Base-by-base conservation (phyloP, 73 alveolate genomes). In the Durusdinium trenchii region DNA sequence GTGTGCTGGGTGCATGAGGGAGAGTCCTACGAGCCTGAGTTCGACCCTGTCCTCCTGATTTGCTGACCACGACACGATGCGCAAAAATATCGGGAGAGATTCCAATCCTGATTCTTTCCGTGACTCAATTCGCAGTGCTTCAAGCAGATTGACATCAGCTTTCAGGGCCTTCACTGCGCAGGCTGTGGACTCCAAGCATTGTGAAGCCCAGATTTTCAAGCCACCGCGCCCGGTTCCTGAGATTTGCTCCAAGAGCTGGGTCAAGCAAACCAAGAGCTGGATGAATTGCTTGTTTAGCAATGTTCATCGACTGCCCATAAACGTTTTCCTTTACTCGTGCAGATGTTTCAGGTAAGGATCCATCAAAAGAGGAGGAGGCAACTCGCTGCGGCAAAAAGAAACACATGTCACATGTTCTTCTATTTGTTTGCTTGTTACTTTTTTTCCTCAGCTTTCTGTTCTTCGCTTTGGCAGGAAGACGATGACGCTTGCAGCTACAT, bases 401-500 rank as follows among this genome's bases (percentile, higher is more conserved):
- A 64, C 40, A 20, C 32, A 40, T 23, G 32, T 6, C 43, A 64
- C 79, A 64, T 64, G 32, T 75, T n/a, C 51, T 2, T 5, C 52
- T 35, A 5, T 30, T 40, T n/a, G n/a, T n/a, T n/a, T n/a, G n/a
- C n/a, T n/a, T n/a, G n/a, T n/a, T n/a, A n/a, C n/a, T n/a, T n/a
- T n/a, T n/a, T n/a, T n/a, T n/a, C n/a, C n/a, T n/a, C n/a, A n/a
- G n/a, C n/a, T n/a, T n/a, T n/a, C n/a, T n/a, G 38, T 20, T 40
- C 18, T 6, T 35, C 32, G 76, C 7, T 6, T 4, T 5, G 16
- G 4, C 90, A 83, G 75, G 95, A 40, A 9, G 98, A 91, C 46
- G 98, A 91, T 45, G 98, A 91, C 60, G 75, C 84, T 57, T 67
- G 98, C 89, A 91, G 98, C 98, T 91, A 91, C 98, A 91, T 91